phyloP scores from a whole-genome alignment of 1,284 basidiomycete species.

The Wolfiporia cocos region DNA sequence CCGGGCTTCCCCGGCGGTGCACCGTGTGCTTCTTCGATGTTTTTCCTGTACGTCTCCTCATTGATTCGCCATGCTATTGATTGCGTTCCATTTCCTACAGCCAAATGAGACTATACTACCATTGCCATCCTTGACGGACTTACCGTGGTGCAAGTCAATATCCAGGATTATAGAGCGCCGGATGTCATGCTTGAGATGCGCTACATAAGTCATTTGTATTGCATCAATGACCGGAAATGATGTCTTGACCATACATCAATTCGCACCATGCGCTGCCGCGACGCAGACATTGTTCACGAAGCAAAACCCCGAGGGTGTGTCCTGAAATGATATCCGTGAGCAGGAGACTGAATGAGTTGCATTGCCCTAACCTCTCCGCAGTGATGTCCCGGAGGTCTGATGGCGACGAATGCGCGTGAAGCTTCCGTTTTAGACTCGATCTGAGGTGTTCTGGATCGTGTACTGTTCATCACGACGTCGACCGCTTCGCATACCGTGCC shows the following conservation, averaged over 20 bases:
- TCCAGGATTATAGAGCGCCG: slow-evolving; percentile 85
- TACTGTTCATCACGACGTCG: slow-evolving; percentile 46
- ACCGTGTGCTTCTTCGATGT: slow-evolving; percentile 43
- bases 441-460: slow-evolving; percentile 7
- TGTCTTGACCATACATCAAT: no score
- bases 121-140: slow-evolving; percentile 7
- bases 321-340: slow-evolving; percentile 19
- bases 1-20: slow-evolving; percentile 36
- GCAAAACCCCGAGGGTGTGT: slow-evolving; percentile 87
- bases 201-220: no score
- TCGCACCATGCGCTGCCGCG: slow-evolving; percentile 81
- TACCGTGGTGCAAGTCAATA: slow-evolving; percentile 90
- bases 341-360: neutral
- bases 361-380: slow-evolving; percentile 71
- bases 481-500: slow-evolving; percentile 84
- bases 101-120: neutral
- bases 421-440: neutral
- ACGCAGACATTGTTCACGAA: slow-evolving; percentile 93
- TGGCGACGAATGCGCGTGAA: slow-evolving; percentile 70
- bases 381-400: slow-evolving; percentile 89
- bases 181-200: slow-evolving; percentile 75
- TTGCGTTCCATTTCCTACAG: slow-evolving; percentile 87
- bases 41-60: slow-evolving; percentile 72
- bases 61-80: slow-evolving; percentile 91
- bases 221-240: no score